Evolutionary conservation across 1,284 basidiomycete genomes (phyloP).

Genomic region (Fomitopsis schrenkii): DNA sequence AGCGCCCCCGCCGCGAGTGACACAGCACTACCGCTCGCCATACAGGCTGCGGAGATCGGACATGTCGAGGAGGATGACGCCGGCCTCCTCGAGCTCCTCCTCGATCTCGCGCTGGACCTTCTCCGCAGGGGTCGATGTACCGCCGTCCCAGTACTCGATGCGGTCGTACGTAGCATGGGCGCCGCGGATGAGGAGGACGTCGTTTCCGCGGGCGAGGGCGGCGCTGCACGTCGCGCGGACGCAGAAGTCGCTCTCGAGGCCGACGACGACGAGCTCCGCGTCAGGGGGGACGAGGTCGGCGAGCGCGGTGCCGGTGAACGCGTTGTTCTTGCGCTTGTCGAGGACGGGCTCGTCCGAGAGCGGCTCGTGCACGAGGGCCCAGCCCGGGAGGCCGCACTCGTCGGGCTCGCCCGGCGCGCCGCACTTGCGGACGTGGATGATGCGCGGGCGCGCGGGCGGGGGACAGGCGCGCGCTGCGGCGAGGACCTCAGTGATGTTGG

Average conservation of each 20-base stretch:
- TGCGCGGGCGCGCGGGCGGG: conserved; percentile 50
- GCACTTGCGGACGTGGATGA: conserved; percentile 62
- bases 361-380: conserved; percentile 53
- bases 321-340: conserved; percentile 69
- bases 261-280: conserved; percentile 61
- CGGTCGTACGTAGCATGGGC: conserved; percentile 66
- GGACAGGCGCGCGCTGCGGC: conserved; percentile 41
- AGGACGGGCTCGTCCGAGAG: conserved; percentile 46
- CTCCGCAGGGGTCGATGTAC: conserved; percentile 45
- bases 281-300: conserved; percentile 42
- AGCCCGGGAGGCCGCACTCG: conserved; percentile 47
- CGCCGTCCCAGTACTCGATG: conserved; percentile 53
- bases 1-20: too few relatives aligned
- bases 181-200: conserved; percentile 55
- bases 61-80: conserved; percentile 62
- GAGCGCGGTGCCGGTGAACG: conserved; percentile 55
- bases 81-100: conserved; percentile 59
- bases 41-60: conserved; percentile 55
- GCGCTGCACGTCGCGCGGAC: conserved; percentile 61
- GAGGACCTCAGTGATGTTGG: conserved; percentile 50
- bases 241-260: conserved; percentile 63
- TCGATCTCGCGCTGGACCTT: conserved; percentile 43
- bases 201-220: conserved; percentile 59
- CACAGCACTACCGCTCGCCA: conserved; percentile 28
- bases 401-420: conserved; percentile 59